Percentiles rank a stretch among this genome's conserved stretches.
phyloP scores from a whole-genome alignment of 768 basidiomycete species.

The Tylopilus intermedius region DNA sequence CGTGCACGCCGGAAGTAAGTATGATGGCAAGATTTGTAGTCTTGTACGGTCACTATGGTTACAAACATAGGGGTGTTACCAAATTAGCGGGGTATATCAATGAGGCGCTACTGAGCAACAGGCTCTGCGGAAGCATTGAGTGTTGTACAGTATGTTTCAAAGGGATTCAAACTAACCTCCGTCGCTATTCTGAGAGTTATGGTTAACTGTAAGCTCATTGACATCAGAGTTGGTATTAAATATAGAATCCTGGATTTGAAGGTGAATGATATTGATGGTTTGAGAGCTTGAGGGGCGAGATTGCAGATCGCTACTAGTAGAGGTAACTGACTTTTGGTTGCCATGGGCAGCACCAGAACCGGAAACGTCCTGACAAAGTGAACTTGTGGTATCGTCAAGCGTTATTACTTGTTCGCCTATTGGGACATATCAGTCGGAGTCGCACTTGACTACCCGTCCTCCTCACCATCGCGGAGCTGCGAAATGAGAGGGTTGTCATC shows the following conservation, averaged over 20 bases:
- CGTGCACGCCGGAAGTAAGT: too few relatives aligned
- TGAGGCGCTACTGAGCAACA: too few relatives aligned
- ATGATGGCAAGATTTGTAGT: too few relatives aligned
- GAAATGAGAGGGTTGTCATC: background rate
- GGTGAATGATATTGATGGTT: background rate
- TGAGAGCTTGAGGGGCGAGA: background rate
- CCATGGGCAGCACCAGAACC: background rate
- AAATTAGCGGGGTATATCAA: too few relatives aligned
- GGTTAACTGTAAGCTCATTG: background rate
- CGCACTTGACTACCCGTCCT: background rate
- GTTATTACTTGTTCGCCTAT: background rate
- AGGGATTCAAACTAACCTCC: background rate
- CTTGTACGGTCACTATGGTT: too few relatives aligned
- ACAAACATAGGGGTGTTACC: too few relatives aligned
- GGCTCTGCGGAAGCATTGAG: too few relatives aligned
- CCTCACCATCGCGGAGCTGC: background rate
- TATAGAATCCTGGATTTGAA: slow-evolving; percentile 2
- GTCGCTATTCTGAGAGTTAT: background rate
- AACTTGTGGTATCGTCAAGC: background rate
- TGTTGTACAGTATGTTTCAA: too few relatives aligned
- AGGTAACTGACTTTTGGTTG: background rate
- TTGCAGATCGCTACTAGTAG: background rate
- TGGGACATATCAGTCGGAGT: background rate
- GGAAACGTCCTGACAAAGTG: background rate
- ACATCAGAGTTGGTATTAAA: slow-evolving; percentile 3